Conservation (phyloP, 129 eudicot genomes). For the Chrysanthemum lavandulifolium region DNA sequence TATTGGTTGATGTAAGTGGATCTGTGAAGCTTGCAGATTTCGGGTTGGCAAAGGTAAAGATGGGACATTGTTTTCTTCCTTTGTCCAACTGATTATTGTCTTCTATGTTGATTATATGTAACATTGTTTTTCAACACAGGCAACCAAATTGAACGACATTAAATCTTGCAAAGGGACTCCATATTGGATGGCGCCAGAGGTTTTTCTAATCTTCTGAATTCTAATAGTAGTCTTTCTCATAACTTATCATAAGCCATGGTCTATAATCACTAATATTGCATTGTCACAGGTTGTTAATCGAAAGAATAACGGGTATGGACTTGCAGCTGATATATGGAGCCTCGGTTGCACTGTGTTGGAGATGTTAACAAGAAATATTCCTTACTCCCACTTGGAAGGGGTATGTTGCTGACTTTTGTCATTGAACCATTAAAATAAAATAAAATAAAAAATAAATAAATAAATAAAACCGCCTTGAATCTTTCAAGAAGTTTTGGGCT, state of each 20-base stretch:
- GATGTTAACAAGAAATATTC: constrained; percentile 75
- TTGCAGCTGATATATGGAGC: constrained; percentile 91
- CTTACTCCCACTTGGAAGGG: constrained; percentile 75
- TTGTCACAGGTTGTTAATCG: constrained; percentile 56
- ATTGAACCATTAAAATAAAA: too few species aligned
- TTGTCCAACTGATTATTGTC: neutral
- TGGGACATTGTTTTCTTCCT: constrained; percentile 1
- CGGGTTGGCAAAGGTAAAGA: constrained; percentile 79
- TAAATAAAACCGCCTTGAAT: neutral
- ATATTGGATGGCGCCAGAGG: constrained; percentile 99
- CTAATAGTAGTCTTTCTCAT: neutral
- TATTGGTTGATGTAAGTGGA: constrained; percentile 70
- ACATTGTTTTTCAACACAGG: constrained; percentile 39
- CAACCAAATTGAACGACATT: constrained; percentile 67
- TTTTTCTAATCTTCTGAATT: constrained; percentile 6
- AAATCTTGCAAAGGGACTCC: constrained; percentile 92
- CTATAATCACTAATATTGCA: neutral
- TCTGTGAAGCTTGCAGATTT: constrained; percentile 91
- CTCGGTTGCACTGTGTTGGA: constrained; percentile 92
- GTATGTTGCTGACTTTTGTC: constrained; percentile 28
- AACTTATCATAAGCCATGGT: neutral
- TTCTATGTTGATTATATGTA: neutral
- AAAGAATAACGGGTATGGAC: constrained; percentile 49
- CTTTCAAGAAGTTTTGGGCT: neutral
- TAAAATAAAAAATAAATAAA: neutral